Base-by-base conservation (phyloP, 106 monocot species). In the Phalaenopsis aphrodite region DNA sequence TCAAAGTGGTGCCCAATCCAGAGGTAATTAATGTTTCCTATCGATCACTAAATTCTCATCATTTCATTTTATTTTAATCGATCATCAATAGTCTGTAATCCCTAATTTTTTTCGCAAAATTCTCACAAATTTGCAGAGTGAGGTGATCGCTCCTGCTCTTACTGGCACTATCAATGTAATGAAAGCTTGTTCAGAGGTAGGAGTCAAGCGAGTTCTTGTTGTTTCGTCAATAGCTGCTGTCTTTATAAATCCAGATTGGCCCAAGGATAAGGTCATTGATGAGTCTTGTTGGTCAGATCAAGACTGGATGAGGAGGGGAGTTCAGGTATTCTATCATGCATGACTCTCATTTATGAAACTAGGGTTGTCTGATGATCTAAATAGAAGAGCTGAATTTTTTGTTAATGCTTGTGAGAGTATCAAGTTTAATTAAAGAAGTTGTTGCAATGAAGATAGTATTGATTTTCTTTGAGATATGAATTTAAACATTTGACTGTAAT, bases 241-340 rank as follows among this genome's bases (percentile, higher is more conserved):
- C 42, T 0, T 9, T 4, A 24, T 72, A 66, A 88, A 85, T 49
- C 81, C 80, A 37, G 47, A 45, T 18, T 84, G 83, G 82, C 84
- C 84, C 16, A 45, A 68, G 41, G 84, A 81, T 61, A 83, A 67
- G 78, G 48, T 83, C 56, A 86, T 82, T 75, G 86, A 91, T 81
- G 90, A 91, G 86, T 76, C 80, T 21, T 91, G 84, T 72, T 90
- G 83, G 83, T 90, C 90, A 19, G 84, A 84, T 43, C 23, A 52
- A 24, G 82, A 88, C 2, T 47, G 78, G 15, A 85, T 85, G 56
- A 77, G 41, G 56, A 30, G 30, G 30, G 30, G 30, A 30, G 30
- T 30, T 30, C 30, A 30, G 30, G 30, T 30, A 30, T 30, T 30
- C 30, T 30, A 30, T 30, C 30, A 30, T 30, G 30, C 30, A 30